Evolutionary conservation across 2,329 filamentous ascomycete species (phyloP).

Genomic region (Cordyceps cicadae): DNA sequence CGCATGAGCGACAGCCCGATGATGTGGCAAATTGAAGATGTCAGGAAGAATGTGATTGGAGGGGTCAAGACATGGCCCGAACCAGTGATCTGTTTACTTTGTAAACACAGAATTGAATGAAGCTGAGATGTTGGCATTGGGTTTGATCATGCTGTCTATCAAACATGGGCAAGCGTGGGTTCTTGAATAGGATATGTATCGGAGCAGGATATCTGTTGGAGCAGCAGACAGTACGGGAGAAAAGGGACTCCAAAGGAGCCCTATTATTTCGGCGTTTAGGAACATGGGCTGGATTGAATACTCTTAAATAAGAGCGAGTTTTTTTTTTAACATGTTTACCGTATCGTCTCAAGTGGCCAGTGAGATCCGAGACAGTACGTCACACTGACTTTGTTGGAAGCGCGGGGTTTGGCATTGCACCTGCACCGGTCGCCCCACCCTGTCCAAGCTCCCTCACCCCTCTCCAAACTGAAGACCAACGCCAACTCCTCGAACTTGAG

Average conservation of each 20-base stretch:
- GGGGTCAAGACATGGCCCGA: slow-evolving; percentile 48
- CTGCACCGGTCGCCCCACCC: slow-evolving; percentile 1
- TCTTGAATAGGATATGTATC: neutral
- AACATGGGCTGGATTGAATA: neutral
- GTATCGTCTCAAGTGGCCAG: neutral
- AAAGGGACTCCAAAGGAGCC: neutral
- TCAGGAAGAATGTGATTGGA: slow-evolving; percentile 37
- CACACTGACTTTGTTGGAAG: neutral
- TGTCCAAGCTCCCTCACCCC: neutral
- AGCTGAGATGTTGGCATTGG: neutral
- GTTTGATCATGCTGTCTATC: neutral
- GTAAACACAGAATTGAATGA: slow-evolving; percentile 35
- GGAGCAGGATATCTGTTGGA: neutral
- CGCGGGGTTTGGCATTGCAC: neutral
- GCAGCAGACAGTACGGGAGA: neutral
- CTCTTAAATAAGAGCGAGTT: neutral
- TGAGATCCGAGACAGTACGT: neutral
- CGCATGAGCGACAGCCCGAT: slow-evolving; percentile 39
- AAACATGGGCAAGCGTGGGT: neutral
- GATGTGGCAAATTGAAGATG: slow-evolving; percentile 43
- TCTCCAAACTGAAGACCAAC: neutral
- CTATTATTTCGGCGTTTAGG: neutral
- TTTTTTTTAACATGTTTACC: neutral
- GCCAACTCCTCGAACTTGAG: neutral
- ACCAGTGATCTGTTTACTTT: slow-evolving; percentile 40